Base-by-base conservation (phyloP, 2,329 filamentous ascomycete species). In the Cladobotryum protrusum region DNA sequence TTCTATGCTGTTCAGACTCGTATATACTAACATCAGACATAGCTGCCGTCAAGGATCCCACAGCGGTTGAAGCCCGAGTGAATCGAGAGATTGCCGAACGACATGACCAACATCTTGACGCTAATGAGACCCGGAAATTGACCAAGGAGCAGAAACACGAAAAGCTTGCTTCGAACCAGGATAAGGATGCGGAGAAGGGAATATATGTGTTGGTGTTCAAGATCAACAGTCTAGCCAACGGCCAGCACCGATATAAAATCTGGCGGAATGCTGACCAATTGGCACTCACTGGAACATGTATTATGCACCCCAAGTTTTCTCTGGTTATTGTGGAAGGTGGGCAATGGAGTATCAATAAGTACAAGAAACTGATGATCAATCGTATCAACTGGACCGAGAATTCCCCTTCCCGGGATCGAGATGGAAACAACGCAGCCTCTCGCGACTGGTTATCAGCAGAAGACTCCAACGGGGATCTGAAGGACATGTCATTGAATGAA, bases 381-480 rank as follows among this genome's bases (percentile, higher is more conserved):
- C 89, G 93, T 43, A 90, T 97, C 62, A 86, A 95, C 67, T 99
- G 95, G 93, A 87, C 86, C 2, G 91, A 97, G 64, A 96, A 95
- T 59, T 79, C 82, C 0, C 83, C 83, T 2, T 85, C 90, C 0
- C 76, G 77, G 36, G 72, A 82, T 39, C 77, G 76, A 45, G 76
- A 83, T 52, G 77, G 76, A 35, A 84, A 83, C 50, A 75, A 78
- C 50, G 81, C 79, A 52, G 78, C 79, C 1, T 75, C 83, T 43
- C 82, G 83, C 15, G 75, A 84, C 41, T 96, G 90, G 89, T 74
- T 96, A 43, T 80, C 85, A 53, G 83, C 88, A 1, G 81, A 93
- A 61, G 85, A 91, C 61, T 87, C 90, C 52, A 77, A 83, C 9
- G 89, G 89, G 2, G 78, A 85, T 41, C 69, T 93, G 40, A 95